Evolutionary conservation across 2,329 filamentous ascomycete species (phyloP), one percentile per base, ranked within the genome.

Genomic region (Aspergillus fijiensis): DNA sequence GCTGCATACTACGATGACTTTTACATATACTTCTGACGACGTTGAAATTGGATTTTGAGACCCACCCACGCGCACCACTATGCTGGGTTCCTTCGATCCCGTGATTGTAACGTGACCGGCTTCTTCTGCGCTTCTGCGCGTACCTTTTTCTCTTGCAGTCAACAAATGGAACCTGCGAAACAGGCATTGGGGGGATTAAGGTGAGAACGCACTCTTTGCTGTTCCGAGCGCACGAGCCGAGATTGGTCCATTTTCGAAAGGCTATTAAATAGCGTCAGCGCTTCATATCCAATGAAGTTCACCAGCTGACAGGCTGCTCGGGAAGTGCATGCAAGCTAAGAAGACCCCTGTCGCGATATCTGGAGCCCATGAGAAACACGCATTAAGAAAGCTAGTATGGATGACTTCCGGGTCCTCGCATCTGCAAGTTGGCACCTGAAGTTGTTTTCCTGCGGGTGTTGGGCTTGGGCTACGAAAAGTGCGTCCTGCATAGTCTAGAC

Each of bases 21-120:
- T 23, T 23, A 42, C 49, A 55, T 51, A 52, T 39, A 47, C 45
- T 51, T 58, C 52, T 58, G 62, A 65, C 63, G 73, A 77, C 71
- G 74, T 77, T 75, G 66, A 69, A 74, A 72, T 76, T 76, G 72
- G 65, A 75, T 75, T 76, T 62, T 59, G 50, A 60, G 69, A 71
- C 74, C 71, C 72, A 71, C 71, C 70, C 74, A 68, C 66, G 68
- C 59, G 65, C 65, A 71, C 74, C 76, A 74, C 65, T 62, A 67
- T 65, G 66, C 65, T 69, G 75, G 75, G 73, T 70, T 68, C 64
- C 60, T 70, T 61, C 65, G 65, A 67, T 78, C 76, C 72, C 74
- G 75, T 78, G 76, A 77, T 72, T 66, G 61, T 65, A 69, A 68
- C 69, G 66, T 68, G 55, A 68, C 73, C 69, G 69, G 70, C 69